Evolutionary conservation across 257 asterid species (phyloP), one percentile per base, ranked within the genome.

Genomic region (Salvia splendens): DNA sequence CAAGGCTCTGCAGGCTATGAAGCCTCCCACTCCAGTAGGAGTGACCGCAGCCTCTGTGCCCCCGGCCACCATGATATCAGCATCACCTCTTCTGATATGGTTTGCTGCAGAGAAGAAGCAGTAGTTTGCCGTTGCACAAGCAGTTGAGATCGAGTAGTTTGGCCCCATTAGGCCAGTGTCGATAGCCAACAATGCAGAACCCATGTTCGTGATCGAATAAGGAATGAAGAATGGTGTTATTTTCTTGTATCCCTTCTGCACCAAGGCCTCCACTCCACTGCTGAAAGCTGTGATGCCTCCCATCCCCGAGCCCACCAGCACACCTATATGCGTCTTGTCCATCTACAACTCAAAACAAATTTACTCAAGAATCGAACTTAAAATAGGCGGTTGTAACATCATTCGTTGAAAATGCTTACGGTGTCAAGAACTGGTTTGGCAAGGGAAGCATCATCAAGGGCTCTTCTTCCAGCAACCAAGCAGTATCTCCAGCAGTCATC

Each of bases 401-500:
- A 15, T 42, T 43, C 20, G 28, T 55, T 5, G 57, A 15, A 47
- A 69, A 40, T 46, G 65, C 74, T 75, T 35, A 76, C 84, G 7
- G 64, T 66, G 3, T 70, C 79, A 10, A 75, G 79, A 9, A 75
- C 80, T 57, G 75, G 61, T 51, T 66, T 61, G 11, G 78, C 61
- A 5, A 82, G 79, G 63, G 48, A 33, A 14, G 89, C 89, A 71
- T 68, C 69, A 0, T 83, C 76, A 0, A 81, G 81, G 9, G 89
- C 86, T 36, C 67, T 76, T 50, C 47, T 73, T 0, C 84, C 86
- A 9, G 86, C 81, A 66, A 84, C 86, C 48, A 84, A 33, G 59
- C 84, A 71, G 16, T 79, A 81, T 30, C 89, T 74, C 81, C 80
- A 79, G 48, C 78, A 65, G 14, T 84, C 83, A 51, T 84, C 89